A percentile compares a stretch with the other conserved stretches of the same genome.
These are phyloP conservation scores for Meyerozyma guilliermondii DNA, from an alignment of 1,139 yeast species.

Conservation along the genomic window DNA sequence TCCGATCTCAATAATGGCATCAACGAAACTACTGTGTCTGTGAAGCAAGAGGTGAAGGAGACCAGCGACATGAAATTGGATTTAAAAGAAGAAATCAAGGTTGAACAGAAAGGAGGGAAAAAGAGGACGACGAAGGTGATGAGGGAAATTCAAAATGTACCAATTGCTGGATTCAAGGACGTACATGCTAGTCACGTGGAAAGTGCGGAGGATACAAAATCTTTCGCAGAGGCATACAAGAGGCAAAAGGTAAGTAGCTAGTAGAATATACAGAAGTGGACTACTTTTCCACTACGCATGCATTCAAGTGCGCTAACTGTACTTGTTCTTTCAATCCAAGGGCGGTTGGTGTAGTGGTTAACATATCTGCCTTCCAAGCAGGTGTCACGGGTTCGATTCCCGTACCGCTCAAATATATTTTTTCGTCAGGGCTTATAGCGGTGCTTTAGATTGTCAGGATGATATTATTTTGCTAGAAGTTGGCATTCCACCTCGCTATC, in stretches of 20 bases:
- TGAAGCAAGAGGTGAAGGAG: constrained; percentile 5
- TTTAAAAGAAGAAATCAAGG: neutral
- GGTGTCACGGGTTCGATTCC: constrained; percentile 81
- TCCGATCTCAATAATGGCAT: constrained; percentile 55
- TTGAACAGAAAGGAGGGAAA: neutral
- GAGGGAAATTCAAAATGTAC: neutral
- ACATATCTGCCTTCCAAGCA: constrained; percentile 72
- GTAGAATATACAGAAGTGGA: neutral
- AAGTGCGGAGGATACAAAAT: neutral
- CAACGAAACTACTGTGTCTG: constrained; percentile 6
- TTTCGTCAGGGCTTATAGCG: constrained; percentile 11
- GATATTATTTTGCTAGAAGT: too few species aligned
- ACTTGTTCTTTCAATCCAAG: constrained; percentile 8
- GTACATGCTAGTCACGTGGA: neutral
- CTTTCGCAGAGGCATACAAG: neutral
- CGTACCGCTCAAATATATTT: constrained; percentile 57
- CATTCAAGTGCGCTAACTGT: neutral
- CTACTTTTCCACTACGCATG: too few species aligned
- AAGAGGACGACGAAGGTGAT: neutral
- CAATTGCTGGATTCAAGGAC: constrained; percentile 1
- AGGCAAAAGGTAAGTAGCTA: neutral
- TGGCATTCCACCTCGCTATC: neutral
- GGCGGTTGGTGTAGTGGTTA: constrained; percentile 53
- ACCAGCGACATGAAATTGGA: constrained; percentile 1
- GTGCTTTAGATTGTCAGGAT: neutral